These are phyloP conservation scores for Zymoseptoria brevis DNA, from an alignment of 2,329 filamentous ascomycete genomes.

Conservation along the genomic window DNA sequence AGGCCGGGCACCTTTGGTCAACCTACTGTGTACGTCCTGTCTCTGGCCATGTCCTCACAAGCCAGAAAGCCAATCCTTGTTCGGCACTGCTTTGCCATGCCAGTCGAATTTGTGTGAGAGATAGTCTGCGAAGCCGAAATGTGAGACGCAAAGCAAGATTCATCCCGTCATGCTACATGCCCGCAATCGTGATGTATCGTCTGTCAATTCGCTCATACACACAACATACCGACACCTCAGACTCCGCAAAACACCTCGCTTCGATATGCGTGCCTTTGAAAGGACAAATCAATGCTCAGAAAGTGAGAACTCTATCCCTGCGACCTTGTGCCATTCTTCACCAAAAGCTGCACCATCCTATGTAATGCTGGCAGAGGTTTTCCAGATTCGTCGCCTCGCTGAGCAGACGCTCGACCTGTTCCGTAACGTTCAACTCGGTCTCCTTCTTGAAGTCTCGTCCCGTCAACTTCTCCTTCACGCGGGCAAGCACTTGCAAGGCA, in stretches of 20 bases:
- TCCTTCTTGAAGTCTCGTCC: conserved; percentile 82
- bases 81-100: no score
- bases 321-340: conserved; percentile 32
- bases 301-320: neutral
- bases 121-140: no score
- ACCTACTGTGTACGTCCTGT: neutral
- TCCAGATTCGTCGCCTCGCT: conserved; percentile 93
- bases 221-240: neutral
- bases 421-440: conserved; percentile 75
- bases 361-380: conserved; percentile 97
- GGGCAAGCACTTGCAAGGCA: conserved; percentile 80
- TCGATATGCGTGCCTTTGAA: neutral
- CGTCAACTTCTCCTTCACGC: conserved; percentile 92
- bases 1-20: neutral
- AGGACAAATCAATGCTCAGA: neutral
- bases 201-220: neutral
- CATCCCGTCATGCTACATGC: neutral
- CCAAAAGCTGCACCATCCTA: conserved; percentile 99
- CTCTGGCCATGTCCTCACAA: no score
- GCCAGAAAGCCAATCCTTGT: no score
- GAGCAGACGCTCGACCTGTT: conserved; percentile 90
- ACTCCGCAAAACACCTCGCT: neutral
- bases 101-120: no score
- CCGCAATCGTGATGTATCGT: neutral
- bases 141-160: neutral